Evolutionary conservation across 2,329 filamentous ascomycete species (phyloP), one percentile per base, ranked within the genome.

Genomic region (Stachybotrys chlorohalonatus): DNA sequence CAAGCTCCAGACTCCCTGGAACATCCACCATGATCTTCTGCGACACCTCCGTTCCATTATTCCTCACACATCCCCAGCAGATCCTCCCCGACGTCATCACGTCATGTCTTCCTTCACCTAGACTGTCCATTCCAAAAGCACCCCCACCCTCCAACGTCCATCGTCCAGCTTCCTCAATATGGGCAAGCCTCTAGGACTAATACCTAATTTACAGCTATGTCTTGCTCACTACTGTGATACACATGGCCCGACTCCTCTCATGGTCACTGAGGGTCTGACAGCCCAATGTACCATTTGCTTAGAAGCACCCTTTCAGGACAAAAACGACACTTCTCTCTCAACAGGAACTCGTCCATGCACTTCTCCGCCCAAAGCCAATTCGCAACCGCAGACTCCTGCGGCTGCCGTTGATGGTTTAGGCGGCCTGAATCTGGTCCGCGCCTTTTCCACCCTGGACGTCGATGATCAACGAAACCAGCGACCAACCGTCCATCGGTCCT

Each of bases 151-250:
- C 9, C 36, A 9, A 42, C 2, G 2, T 42, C 8, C 13, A 42
- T 56, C 54, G 13, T 49, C 56, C 52, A 31, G 54, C 49, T 48
- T 53, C 52, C 31, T 54, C 51, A 60, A 54, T 54, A 70, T 70
- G 67, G 63, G 60, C 53, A 62, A 61, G 58, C 58, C 62, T 56
- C 55, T 51, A 49, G 53, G 56, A 62, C 70, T 73, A 66, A 73
- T 68, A 54, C 58, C 62, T 24, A 56, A 59, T 57, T 55, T 82
- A 56, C 79, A 87, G 84, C 73, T 87, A 66, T 86, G 83, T 67
- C 76, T 87, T 62, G 84, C 84, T 63, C 84, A 87, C 68, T 87
- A 86, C 66, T 87, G 84, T 75, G 84, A 87, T 68, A 76, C 82
- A 58, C 84, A 87, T 70, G 84, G 84, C 58, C 84, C 84, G 51